Conservation (phyloP, 371 early-diverging fungal species). For the Gilbertella persicaria region DNA sequence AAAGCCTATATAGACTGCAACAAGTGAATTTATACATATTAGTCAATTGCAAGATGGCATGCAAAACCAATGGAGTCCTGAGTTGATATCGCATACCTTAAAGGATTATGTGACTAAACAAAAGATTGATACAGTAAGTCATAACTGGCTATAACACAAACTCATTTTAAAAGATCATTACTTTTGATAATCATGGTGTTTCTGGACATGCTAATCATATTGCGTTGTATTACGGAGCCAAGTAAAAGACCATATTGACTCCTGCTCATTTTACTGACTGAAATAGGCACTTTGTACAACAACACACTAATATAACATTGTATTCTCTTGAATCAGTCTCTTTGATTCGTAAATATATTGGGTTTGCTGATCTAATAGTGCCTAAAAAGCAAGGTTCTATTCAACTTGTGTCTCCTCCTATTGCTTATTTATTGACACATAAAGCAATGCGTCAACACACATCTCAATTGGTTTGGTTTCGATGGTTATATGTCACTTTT, state of each 20-base stretch:
- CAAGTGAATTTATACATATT: slow-evolving; percentile 4
- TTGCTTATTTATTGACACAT: slow-evolving; percentile 47
- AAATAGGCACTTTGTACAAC: slow-evolving; percentile 16
- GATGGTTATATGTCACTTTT: slow-evolving; percentile 89
- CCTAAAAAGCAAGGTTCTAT: slow-evolving; percentile 4
- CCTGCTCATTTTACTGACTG: no score
- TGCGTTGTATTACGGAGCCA: slow-evolving; percentile 77
- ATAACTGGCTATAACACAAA: slow-evolving; percentile 4
- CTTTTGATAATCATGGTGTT: slow-evolving; percentile 93
- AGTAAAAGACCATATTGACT: no score
- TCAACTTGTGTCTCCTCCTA: slow-evolving; percentile 55
- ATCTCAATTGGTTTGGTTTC: slow-evolving; percentile 95
- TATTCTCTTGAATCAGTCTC: slow-evolving; percentile 68
- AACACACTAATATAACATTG: slow-evolving; percentile 19
- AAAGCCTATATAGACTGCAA: slow-evolving; percentile 15
- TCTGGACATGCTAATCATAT: slow-evolving; percentile 95
- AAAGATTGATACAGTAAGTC: slow-evolving; percentile 63
- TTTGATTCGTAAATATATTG: slow-evolving; percentile 78
- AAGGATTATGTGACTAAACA: slow-evolving; percentile 61
- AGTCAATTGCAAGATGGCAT: slow-evolving; percentile 80
- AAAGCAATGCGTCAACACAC: slow-evolving; percentile 88
- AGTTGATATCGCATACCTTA: slow-evolving; percentile 57
- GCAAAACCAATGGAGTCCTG: slow-evolving; percentile 69
- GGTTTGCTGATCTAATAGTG: slow-evolving; percentile 57
- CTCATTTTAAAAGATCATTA: slow-evolving; percentile 66